Percentiles rank a stretch among this genome's conserved stretches.
Conservation (phyloP, 1,284 basidiomycete genomes). For the Ustilago hordei region DNA sequence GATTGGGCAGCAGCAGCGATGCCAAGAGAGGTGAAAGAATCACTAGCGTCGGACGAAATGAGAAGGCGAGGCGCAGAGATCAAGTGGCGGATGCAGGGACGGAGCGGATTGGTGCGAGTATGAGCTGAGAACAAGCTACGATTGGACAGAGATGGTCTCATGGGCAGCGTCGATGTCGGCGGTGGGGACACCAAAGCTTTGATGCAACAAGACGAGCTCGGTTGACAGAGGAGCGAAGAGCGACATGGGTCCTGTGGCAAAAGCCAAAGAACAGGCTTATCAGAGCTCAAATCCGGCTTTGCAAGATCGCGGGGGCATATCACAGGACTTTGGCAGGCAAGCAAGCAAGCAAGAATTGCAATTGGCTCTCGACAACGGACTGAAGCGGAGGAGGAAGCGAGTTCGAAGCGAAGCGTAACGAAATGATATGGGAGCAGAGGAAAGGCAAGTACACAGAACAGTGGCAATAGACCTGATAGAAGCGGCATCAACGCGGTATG, state of each 20-base stretch:
- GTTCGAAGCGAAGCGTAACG: neutral
- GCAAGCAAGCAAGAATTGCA: neutral
- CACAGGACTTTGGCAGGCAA: neutral
- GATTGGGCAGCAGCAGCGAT: neutral
- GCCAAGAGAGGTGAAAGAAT: neutral
- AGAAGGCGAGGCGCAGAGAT: neutral
- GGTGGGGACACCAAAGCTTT: neutral
- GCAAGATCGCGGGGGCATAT: conserved; percentile 5
- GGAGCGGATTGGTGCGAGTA: conserved; percentile 20
- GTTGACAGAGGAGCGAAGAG: conserved; percentile 2
- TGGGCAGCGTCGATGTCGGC: conserved; percentile 15
- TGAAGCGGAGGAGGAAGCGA: neutral
- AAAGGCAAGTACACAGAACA: neutral
- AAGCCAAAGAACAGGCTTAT: conserved; percentile 9
- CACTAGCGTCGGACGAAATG: conserved; percentile 15
- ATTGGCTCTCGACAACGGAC: conserved; percentile 12
- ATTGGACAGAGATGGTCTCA: conserved; percentile 45
- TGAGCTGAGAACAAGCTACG: conserved; percentile 5
- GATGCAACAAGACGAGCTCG: neutral
- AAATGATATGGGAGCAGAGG: neutral
- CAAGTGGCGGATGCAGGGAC: conserved; percentile 25
- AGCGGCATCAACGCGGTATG: conserved; percentile 14
- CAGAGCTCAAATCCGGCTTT: conserved; percentile 6
- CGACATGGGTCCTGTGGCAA: conserved; percentile 27
- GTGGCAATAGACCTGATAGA: neutral